A percentile compares a stretch with the other conserved stretches of the same genome.
phyloP scores from a whole-genome alignment of 2,329 filamentous ascomycete genomes.

The Ophiostoma ulmi region DNA sequence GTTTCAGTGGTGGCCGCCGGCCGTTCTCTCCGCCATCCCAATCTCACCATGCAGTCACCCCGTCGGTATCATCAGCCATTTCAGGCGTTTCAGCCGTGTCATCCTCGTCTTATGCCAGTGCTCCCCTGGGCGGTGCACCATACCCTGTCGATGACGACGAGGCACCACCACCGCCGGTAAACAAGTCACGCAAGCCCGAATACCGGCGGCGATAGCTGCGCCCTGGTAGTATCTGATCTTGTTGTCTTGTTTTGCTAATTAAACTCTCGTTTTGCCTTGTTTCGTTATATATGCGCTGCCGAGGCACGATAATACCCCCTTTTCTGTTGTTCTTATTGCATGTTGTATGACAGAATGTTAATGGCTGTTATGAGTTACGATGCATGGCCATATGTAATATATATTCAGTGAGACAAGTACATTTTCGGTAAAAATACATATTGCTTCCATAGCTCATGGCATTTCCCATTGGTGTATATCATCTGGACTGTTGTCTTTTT shows the following conservation, averaged over 20 bases:
- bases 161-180: conserved; percentile 78
- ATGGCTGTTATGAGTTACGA: background rate
- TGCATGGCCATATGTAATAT: background rate
- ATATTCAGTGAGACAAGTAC: background rate
- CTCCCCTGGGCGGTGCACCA: conserved; percentile 55
- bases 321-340: background rate
- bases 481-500: too few species aligned
- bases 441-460: too few species aligned
- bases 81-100: conserved; percentile 59
- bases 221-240: background rate
- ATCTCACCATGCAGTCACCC: conserved; percentile 55
- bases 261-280: background rate
- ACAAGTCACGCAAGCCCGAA: conserved; percentile 80
- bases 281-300: background rate
- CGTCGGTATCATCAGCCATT: conserved; percentile 59
- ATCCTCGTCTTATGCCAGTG: conserved; percentile 72
- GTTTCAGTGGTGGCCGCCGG: conserved; percentile 14
- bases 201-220: conserved; percentile 37
- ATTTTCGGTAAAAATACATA: too few species aligned
- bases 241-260: background rate
- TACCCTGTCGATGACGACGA: conserved; percentile 77
- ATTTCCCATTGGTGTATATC: too few species aligned
- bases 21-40: background rate
- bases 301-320: background rate
- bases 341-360: background rate